These are phyloP conservation scores for Sordariomycetes sp. DNA, from an alignment of 2,329 filamentous ascomycete species.

Conservation along the genomic window DNA sequence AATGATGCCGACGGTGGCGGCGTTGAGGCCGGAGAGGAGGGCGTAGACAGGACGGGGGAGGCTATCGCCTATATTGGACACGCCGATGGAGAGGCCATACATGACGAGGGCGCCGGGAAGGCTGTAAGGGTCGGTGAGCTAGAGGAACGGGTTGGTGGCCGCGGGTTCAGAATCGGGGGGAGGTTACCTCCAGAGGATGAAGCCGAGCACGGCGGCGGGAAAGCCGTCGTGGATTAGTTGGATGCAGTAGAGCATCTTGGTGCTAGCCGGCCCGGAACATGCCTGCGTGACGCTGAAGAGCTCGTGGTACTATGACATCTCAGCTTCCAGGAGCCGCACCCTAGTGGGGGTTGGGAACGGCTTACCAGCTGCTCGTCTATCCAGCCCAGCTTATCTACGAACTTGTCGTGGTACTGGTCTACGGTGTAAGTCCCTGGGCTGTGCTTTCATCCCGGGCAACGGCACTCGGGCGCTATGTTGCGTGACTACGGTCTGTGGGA, in stretches of 20 bases:
- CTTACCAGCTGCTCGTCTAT: conserved; percentile 56
- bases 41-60: conserved; percentile 57
- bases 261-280: conserved; percentile 56
- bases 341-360: not conserved
- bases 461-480: not conserved
- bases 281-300: conserved; percentile 61
- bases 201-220: conserved; percentile 43
- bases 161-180: not conserved
- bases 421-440: not conserved
- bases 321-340: not conserved
- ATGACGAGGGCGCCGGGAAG: conserved; percentile 62
- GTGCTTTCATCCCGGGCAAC: too few species aligned
- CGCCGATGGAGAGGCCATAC: conserved; percentile 55
- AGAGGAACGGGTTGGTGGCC: not conserved
- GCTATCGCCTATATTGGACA: conserved; percentile 45
- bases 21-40: conserved; percentile 60
- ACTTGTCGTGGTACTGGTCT: conserved; percentile 42
- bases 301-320: conserved; percentile 49
- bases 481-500: not conserved
- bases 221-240: conserved; percentile 53
- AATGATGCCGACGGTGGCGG: conserved; percentile 62
- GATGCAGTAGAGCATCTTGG: conserved; percentile 63
- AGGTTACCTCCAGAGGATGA: conserved; percentile 49
- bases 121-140: conserved; percentile 19
- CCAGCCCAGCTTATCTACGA: conserved; percentile 51